These are phyloP conservation scores for Lindgomyces ingoldianus DNA, from an alignment of 495 filamentous ascomycete genomes.

Conservation along the genomic window DNA sequence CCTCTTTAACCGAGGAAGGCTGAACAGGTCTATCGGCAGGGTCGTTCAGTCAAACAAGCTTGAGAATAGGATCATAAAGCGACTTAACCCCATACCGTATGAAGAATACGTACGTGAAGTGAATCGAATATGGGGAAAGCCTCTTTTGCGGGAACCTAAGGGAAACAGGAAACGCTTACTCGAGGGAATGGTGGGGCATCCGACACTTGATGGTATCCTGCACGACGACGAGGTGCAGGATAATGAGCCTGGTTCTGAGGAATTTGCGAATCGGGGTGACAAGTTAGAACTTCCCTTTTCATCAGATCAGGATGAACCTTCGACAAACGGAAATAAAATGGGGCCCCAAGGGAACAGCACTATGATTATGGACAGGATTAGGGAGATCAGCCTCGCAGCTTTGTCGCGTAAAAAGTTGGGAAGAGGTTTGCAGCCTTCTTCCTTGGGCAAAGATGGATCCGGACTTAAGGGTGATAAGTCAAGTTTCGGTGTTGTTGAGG, in stretches of 20 bases:
- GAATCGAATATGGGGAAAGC: conserved; percentile 30
- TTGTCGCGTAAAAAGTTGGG: too few species aligned
- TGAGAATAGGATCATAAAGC: conserved; percentile 25
- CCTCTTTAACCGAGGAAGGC: conserved; percentile 24
- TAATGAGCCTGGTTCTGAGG: not conserved
- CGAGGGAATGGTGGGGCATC: conserved; percentile 16
- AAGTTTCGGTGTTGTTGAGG: too few species aligned
- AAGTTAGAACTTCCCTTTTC: not conserved
- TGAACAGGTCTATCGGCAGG: conserved; percentile 5
- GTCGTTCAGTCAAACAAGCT: not conserved
- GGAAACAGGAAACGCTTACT: not conserved
- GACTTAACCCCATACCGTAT: conserved; percentile 11
- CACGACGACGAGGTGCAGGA: not conserved
- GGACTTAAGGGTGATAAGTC: too few species aligned
- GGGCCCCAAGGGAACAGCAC: too few species aligned
- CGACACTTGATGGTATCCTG: not conserved
- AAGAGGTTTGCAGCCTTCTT: too few species aligned
- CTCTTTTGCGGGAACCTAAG: conserved; percentile 10
- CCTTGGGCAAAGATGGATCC: too few species aligned
- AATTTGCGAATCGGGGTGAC: not conserved
- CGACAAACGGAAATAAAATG: too few species aligned
- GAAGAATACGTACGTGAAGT: conserved; percentile 16
- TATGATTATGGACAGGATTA: too few species aligned
- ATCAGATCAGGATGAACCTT: too few species aligned
- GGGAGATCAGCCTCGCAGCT: too few species aligned